Evolutionary conservation across 139 green algal genomes (phyloP), one percentile per base, ranked within the genome.

Genomic region (Chlamydomonas urium): DNA sequence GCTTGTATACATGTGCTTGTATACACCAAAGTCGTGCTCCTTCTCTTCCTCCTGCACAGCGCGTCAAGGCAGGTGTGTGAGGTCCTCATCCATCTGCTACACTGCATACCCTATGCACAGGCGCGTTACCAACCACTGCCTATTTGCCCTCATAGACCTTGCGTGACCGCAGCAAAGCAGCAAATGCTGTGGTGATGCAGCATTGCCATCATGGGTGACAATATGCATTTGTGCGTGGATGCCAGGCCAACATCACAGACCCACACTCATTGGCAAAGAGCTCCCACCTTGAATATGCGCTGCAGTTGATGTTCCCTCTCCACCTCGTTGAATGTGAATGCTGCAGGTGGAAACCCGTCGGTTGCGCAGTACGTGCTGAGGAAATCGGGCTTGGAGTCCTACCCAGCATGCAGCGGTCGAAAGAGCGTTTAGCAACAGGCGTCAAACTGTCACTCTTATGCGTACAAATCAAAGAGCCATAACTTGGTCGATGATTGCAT

Each of bases 231-330:
- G 42, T 53, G 42, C 17, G 42, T 53, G 42, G n/a, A n/a, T n/a
- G n/a, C n/a, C n/a, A n/a, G n/a, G n/a, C n/a, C n/a, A n/a, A n/a
- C n/a, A n/a, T n/a, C n/a, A n/a, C n/a, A n/a, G n/a, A n/a, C n/a
- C n/a, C n/a, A n/a, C n/a, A n/a, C n/a, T n/a, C n/a, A n/a, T n/a
- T n/a, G n/a, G n/a, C n/a, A n/a, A n/a, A n/a, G n/a, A n/a, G n/a
- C n/a, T n/a, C n/a, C n/a, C 14, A 50, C 42, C 42, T 50, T 50
- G 26, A 80, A 80, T 1, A 72, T 28, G 3, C 24, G 58, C 35
- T 80, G 69, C 35, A 80, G 60, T 2, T 32, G 31, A n/a, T 80
- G 37, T 3, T 67, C 68, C 17, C 60, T 29, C 0, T 69, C 61
- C 42, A 50, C 42, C 42, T 50, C 42, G 10, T 14, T 14, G 42